Percentiles rank a stretch among this genome's conserved stretches.
Conservation (phyloP, 78 protist genomes). For the Speleostelium caveatum region DNA sequence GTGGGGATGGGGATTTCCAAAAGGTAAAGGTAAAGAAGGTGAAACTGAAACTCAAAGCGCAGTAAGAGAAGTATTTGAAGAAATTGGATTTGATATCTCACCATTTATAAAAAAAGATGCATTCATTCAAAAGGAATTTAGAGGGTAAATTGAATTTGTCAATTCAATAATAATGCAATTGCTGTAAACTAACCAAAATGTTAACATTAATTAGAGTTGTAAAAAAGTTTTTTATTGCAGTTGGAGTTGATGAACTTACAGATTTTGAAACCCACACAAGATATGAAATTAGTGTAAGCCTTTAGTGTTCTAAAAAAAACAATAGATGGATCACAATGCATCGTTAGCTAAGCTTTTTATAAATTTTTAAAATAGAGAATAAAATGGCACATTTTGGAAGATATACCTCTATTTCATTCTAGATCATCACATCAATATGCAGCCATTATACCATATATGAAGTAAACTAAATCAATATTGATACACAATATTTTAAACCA, state of each 20-base stretch:
- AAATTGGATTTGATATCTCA: conserved; percentile 58
- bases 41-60: conserved; percentile 65
- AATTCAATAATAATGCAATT: not conserved
- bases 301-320: not conserved
- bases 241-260: conserved; percentile 60
- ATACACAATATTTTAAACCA: too few species aligned
- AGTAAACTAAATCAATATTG: not conserved
- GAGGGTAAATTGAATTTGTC: conserved; percentile 36
- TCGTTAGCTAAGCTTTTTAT: not conserved
- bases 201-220: conserved; percentile 6
- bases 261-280: conserved; percentile 79
- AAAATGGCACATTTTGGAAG: conserved; percentile 69
- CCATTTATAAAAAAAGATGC: conserved; percentile 52
- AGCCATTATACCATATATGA: conserved; percentile 67
- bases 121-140: conserved; percentile 63
- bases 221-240: conserved; percentile 60
- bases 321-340: not conserved
- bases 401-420: conserved; percentile 60
- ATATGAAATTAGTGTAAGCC: conserved; percentile 68
- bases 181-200: not conserved
- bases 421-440: conserved; percentile 79
- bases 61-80: conserved; percentile 71
- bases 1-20: conserved; percentile 84
- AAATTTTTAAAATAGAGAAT: conserved; percentile 34
- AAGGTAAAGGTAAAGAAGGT: conserved; percentile 70